Percentiles rank a stretch among this genome's conserved stretches.
Conservation (phyloP, 306 rosid genomes). For the Lagenaria siceraria region DNA sequence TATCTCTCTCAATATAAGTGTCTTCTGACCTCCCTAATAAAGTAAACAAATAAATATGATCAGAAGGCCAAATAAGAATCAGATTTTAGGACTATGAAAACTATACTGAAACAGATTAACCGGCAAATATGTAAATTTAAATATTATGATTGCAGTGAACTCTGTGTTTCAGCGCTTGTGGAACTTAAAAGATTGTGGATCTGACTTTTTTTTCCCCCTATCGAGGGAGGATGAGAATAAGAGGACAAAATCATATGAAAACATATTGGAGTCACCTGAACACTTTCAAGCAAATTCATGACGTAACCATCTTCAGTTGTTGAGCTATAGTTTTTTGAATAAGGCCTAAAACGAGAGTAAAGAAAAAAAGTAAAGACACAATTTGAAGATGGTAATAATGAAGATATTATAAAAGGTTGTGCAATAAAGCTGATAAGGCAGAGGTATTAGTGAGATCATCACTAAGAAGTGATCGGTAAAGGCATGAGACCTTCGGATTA, state of each 20-base stretch:
- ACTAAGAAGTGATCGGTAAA: constrained; percentile 13
- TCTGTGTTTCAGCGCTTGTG: not conserved
- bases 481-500: constrained; percentile 59
- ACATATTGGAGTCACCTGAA: constrained; percentile 53
- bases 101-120: not conserved
- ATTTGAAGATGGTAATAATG: constrained; percentile 7
- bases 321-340: constrained; percentile 40
- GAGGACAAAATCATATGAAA: not conserved
- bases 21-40: constrained; percentile 54
- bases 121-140: not conserved
- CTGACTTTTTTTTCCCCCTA: not conserved
- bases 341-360: constrained; percentile 38
- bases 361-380: not conserved
- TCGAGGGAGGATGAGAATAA: not conserved
- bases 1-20: constrained; percentile 80
- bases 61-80: constrained; percentile 10
- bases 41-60: constrained; percentile 11
- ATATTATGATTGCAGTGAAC: not conserved
- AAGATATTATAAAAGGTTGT: constrained; percentile 13
- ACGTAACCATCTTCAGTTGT: constrained; percentile 50
- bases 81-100: not conserved
- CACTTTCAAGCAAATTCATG: constrained; percentile 43
- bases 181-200: not conserved
- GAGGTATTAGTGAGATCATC: constrained; percentile 5
- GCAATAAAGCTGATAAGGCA: not conserved